Percentiles rank a stretch among this genome's conserved stretches.
phyloP scores from a whole-genome alignment of 768 basidiomycete species.

The Crassisporium funariophilum region DNA sequence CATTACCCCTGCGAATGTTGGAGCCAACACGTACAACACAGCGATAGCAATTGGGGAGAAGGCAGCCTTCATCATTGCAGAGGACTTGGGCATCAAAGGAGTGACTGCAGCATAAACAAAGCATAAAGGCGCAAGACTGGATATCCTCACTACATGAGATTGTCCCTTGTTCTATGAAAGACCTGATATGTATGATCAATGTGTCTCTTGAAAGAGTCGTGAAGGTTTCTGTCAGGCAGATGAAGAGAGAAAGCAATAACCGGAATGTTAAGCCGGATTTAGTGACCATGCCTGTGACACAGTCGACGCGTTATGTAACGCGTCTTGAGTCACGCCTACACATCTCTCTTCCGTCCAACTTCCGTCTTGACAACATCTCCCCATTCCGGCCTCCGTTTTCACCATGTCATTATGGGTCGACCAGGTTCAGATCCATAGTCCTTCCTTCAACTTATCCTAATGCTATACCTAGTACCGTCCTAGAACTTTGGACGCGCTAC shows the following conservation, averaged over 20 bases:
- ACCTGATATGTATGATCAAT: too few relatives aligned
- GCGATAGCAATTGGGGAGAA: constrained; percentile 60
- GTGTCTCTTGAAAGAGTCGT: too few relatives aligned
- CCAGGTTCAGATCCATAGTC: constrained; percentile 41
- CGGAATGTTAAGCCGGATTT: too few relatives aligned
- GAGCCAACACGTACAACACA: constrained; percentile 44
- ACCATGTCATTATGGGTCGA: constrained; percentile 75
- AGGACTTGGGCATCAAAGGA: constrained; percentile 43
- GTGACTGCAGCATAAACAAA: constrained; percentile 9
- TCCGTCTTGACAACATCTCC: constrained; percentile 4
- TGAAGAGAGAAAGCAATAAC: too few relatives aligned
- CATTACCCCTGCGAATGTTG: constrained; percentile 41
- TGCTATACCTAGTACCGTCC: constrained; percentile 70
- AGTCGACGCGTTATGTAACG: constrained; percentile 22
- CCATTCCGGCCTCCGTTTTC: neutral
- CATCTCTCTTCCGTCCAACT: neutral
- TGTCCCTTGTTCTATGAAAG: too few relatives aligned
- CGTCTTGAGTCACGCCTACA: constrained; percentile 17
- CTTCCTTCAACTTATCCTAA: constrained; percentile 1
- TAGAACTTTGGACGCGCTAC: constrained; percentile 77
- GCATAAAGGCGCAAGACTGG: neutral
- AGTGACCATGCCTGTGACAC: too few relatives aligned
- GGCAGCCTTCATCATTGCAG: constrained; percentile 58
- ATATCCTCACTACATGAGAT: too few relatives aligned
- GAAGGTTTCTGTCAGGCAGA: too few relatives aligned